Conservation (phyloP, 192 early-diverging fungal species). For the Coemansia asiatica region DNA sequence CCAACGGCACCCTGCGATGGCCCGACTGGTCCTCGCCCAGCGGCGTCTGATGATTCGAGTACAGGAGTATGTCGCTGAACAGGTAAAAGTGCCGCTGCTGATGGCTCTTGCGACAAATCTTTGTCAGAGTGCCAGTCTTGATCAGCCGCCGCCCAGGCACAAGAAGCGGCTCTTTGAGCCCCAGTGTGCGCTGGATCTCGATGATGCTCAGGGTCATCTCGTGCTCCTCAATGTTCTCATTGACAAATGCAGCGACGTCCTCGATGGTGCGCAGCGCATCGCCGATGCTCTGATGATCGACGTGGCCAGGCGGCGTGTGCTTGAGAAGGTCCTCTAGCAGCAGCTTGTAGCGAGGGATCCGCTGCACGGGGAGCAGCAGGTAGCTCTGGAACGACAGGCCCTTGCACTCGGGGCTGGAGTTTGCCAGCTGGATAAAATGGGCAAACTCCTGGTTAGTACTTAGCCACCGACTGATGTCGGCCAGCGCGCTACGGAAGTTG, state of each 20-base stretch:
- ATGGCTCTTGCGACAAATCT: conserved; percentile 74
- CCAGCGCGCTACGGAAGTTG: conserved; percentile 57
- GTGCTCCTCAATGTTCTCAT: conserved; percentile 78
- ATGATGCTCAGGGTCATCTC: conserved; percentile 73
- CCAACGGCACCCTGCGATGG: conserved; percentile 70
- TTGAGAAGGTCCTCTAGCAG: conserved; percentile 57
- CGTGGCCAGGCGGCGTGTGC: conserved; percentile 51
- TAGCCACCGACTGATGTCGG: conserved; percentile 41
- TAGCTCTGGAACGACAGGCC: conserved; percentile 58
- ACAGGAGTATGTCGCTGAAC: conserved; percentile 77
- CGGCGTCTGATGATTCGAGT: conserved; percentile 61
- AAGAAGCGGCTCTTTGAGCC: conserved; percentile 68
- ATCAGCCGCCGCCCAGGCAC: conserved; percentile 69
- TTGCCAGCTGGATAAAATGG: conserved; percentile 42
- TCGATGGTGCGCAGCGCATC: conserved; percentile 51
- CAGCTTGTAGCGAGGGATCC: conserved; percentile 54
- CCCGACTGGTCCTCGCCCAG: conserved; percentile 65
- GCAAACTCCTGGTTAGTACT: conserved; percentile 38
- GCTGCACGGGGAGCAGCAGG: conserved; percentile 56
- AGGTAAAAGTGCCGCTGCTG: conserved; percentile 72
- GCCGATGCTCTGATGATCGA: conserved; percentile 50
- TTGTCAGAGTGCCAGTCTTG: conserved; percentile 64
- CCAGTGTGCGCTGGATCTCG: conserved; percentile 67
- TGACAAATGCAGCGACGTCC: conserved; percentile 72
- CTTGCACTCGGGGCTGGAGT: conserved; percentile 43